A percentile compares a stretch with the other conserved stretches of the same genome.
Conservation (phyloP, 176 grass and related monocot genomes). For the sorghum (Sorghum bicolor) region Sorghum_bicolor_NCBIv3 NC_012871.2:70221501-70222000, state of each 20-base stretch:
- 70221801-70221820: not conserved
- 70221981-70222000: too few species aligned
- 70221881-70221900: not conserved
- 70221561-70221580: too few species aligned
- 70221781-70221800: conserved; percentile 40
- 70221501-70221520: too few species aligned
- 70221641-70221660: too few species aligned
- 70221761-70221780: conserved; percentile 33
- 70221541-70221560: too few species aligned
- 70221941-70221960: not conserved
- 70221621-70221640: too few species aligned
- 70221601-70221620: too few species aligned
- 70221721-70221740: conserved; percentile 44
- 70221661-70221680: conserved; percentile 43
- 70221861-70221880: not conserved
- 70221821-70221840: not conserved
- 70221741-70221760: conserved; percentile 1
- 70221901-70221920: not conserved
- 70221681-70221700: conserved; percentile 39
- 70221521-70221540: too few species aligned
- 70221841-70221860: not conserved
- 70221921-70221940: not conserved
- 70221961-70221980: not conserved
- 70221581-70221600: too few species aligned
- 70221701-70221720: conserved; percentile 44